These are phyloP conservation scores for Ajuga chamaepitys DNA, from an alignment of 257 asterid species.

Conservation along the genomic window DNA sequence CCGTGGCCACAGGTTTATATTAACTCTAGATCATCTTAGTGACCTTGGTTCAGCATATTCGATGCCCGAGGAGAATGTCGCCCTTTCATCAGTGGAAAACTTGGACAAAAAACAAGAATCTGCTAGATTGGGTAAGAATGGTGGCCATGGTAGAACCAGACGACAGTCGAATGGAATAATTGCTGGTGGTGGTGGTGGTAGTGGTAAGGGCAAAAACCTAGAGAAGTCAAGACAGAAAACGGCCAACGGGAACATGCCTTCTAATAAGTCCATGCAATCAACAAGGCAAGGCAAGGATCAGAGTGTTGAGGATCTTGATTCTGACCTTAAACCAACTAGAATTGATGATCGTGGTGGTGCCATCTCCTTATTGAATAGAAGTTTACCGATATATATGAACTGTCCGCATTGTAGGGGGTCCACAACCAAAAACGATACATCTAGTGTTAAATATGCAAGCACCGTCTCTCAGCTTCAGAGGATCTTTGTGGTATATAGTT, in stretches of 20 bases:
- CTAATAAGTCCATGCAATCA: constrained; percentile 35
- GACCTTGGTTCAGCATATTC: constrained; percentile 63
- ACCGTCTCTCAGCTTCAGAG: constrained; percentile 89
- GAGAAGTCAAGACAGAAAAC: constrained; percentile 55
- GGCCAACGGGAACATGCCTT: constrained; percentile 29
- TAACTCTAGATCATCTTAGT: constrained; percentile 60
- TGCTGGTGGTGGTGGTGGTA: constrained; percentile 31
- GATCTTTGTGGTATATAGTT: constrained; percentile 67
- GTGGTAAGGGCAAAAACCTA: constrained; percentile 36
- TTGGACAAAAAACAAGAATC: constrained; percentile 39
- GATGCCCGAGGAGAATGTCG: constrained; percentile 42
- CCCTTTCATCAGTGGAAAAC: constrained; percentile 30
- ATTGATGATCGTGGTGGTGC: constrained; percentile 45
- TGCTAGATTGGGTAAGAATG: constrained; percentile 43
- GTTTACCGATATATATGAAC: constrained; percentile 78
- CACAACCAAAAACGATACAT: constrained; percentile 29
- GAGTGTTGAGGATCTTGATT: constrained; percentile 36
- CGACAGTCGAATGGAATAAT: constrained; percentile 55
- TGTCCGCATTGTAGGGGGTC: constrained; percentile 78
- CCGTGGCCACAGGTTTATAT: constrained; percentile 82
- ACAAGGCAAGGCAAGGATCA: constrained; percentile 39
- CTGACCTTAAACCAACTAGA: constrained; percentile 31
- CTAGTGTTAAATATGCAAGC: constrained; percentile 60
- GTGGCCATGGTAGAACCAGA: constrained; percentile 49
- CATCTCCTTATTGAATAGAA: constrained; percentile 52